Conservation (phyloP, 1,284 basidiomycete species). For the Cryptococcus sp. region DNA sequence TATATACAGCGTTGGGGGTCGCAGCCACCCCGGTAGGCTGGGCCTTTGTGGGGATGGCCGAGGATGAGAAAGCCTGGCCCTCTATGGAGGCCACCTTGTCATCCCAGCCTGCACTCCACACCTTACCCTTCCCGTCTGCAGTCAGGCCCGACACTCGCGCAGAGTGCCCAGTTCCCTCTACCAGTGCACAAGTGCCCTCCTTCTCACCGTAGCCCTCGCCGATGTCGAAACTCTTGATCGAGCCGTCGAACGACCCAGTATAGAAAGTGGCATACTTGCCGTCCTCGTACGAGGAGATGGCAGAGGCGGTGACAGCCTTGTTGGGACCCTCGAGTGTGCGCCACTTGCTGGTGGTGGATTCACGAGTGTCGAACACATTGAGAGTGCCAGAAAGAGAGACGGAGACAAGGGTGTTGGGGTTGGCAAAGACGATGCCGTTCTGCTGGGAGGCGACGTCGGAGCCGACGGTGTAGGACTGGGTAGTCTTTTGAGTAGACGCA, state of each 20-base stretch:
- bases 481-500: constrained; percentile 63
- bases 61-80: constrained; percentile 54
- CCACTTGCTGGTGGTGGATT: constrained; percentile 57
- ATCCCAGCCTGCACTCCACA: constrained; percentile 74
- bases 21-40: constrained; percentile 75
- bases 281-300: constrained; percentile 46
- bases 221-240: constrained; percentile 61
- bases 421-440: constrained; percentile 81
- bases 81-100: constrained; percentile 62
- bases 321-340: constrained; percentile 69
- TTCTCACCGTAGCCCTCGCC: constrained; percentile 24
- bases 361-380: constrained; percentile 76
- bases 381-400: constrained; percentile 80
- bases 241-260: constrained; percentile 78
- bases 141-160: constrained; percentile 66
- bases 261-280: constrained; percentile 60
- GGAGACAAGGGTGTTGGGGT: constrained; percentile 70
- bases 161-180: constrained; percentile 67
- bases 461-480: constrained; percentile 68
- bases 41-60: constrained; percentile 51
- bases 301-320: constrained; percentile 69
- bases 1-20: constrained; percentile 60
- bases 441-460: constrained; percentile 70
- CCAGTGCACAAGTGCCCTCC: constrained; percentile 53
- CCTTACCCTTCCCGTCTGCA: constrained; percentile 51